Conservation (phyloP, 2,329 filamentous ascomycete species). For the Arachnomyces sp. region DNA sequence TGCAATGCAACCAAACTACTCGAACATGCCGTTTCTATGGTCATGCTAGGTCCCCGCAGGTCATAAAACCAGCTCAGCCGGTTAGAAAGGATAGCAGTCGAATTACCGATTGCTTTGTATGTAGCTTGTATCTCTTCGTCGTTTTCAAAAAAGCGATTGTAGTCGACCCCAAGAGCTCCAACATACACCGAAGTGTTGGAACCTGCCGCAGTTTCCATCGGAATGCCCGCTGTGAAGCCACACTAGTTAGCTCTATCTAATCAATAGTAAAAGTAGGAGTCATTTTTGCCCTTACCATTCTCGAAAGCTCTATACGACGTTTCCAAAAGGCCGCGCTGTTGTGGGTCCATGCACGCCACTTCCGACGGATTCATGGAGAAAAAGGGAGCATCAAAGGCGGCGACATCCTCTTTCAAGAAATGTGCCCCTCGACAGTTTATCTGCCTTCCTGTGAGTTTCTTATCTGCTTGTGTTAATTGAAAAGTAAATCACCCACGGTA, state of each 20-base stretch:
- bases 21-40: constrained; percentile 24
- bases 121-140: constrained; percentile 8
- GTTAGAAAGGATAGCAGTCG: constrained; percentile 19
- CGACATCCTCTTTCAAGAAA: constrained; percentile 11
- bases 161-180: constrained; percentile 12
- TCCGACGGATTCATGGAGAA: constrained; percentile 11
- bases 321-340: constrained; percentile 16
- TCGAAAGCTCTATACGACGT: constrained; percentile 12
- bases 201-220: constrained; percentile 10
- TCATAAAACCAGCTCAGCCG: constrained; percentile 23
- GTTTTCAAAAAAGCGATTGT: constrained; percentile 4
- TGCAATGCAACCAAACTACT: constrained; percentile 21
- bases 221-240: constrained; percentile 9
- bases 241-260: not conserved
- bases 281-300: constrained; percentile 9
- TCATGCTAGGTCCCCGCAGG: constrained; percentile 20
- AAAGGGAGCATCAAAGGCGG: constrained; percentile 13
- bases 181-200: constrained; percentile 9
- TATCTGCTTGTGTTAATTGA: not conserved
- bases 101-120: constrained; percentile 15
- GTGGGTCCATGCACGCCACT: constrained; percentile 16
- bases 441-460: constrained; percentile 1
- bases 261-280: constrained; percentile 1
- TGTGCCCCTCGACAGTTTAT: constrained; percentile 2
- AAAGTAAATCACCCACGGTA: constrained; percentile 1